A percentile compares a stretch with the other conserved stretches of the same genome.
Evolutionary conservation across 2,329 filamentous ascomycete species (phyloP).

Genomic region (Didymella keratinophila): DNA sequence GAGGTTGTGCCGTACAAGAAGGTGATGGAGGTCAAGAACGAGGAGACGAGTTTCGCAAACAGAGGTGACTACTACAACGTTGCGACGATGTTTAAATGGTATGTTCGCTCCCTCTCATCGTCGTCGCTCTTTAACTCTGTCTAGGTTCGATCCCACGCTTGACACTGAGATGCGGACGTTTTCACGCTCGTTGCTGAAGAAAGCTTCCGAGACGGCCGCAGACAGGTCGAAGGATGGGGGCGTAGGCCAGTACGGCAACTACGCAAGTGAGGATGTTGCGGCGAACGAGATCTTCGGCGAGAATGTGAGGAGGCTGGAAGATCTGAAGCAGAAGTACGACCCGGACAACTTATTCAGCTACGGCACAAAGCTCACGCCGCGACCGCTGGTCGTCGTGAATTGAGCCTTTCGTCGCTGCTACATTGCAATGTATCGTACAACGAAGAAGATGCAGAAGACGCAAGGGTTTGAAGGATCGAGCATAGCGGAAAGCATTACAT

Average conservation of each 20-base stretch:
- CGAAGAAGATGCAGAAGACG: not conserved
- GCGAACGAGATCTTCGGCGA: conserved; percentile 43
- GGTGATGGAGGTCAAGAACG: conserved; percentile 35
- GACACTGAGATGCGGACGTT: conserved; percentile 39
- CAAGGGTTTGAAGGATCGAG: not conserved
- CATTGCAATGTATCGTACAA: not conserved
- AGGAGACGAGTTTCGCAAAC: conserved; percentile 39
- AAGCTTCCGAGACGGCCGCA: conserved; percentile 31
- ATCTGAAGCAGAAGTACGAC: conserved; percentile 48
- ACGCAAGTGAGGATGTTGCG: conserved; percentile 41
- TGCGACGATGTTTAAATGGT: conserved; percentile 45
- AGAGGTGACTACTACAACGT: conserved; percentile 47
- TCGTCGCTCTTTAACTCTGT: not conserved
- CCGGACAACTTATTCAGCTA: conserved; percentile 45
- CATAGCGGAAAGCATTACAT: not conserved
- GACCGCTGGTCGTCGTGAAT: conserved; percentile 32
- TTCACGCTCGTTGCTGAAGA: conserved; percentile 37
- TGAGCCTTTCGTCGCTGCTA: not conserved
- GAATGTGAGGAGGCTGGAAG: conserved; percentile 42
- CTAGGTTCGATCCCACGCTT: conserved; percentile 37
- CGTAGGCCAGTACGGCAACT: conserved; percentile 46
- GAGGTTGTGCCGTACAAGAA: conserved; percentile 41
- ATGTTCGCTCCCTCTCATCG: not conserved
- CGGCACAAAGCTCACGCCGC: conserved; percentile 35
- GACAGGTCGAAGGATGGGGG: conserved; percentile 33